Conservation (phyloP, 306 rosid genomes). For the Leucaena leucocephala region DNA sequence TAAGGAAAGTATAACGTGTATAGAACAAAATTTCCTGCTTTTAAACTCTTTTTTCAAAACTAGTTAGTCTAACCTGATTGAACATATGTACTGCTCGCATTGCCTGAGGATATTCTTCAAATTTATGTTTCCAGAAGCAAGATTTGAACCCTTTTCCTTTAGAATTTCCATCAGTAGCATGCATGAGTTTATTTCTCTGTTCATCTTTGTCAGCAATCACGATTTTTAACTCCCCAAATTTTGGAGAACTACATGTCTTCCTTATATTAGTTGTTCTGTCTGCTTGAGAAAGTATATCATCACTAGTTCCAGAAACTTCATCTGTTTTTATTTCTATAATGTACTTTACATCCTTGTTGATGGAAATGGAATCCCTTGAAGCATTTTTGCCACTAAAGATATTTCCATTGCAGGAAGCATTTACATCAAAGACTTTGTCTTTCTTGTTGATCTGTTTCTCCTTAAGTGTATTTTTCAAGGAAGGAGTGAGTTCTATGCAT, state of each 20-base stretch:
- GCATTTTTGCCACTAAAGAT: constrained; percentile 44
- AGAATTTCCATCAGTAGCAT: constrained; percentile 56
- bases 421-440: constrained; percentile 41
- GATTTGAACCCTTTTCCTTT: constrained; percentile 74
- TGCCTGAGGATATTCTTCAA: constrained; percentile 64
- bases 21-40: constrained; percentile 5
- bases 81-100: constrained; percentile 54
- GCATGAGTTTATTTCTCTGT: constrained; percentile 39
- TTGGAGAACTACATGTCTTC: constrained; percentile 65
- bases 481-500: constrained; percentile 42
- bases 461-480: constrained; percentile 35
- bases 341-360: constrained; percentile 41
- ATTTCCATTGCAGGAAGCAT: constrained; percentile 47
- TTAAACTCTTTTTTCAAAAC: constrained; percentile 27
- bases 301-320: constrained; percentile 49
- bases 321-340: constrained; percentile 54
- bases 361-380: constrained; percentile 46
- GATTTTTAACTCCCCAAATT: constrained; percentile 62
- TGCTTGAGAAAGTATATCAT: constrained; percentile 64
- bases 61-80: constrained; percentile 66
- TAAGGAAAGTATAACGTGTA: constrained; percentile 19
- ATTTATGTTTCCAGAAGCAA: constrained; percentile 70
- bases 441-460: constrained; percentile 47
- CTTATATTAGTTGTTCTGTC: constrained; percentile 67
- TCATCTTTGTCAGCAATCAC: constrained; percentile 69